Evolutionary conservation across 352 stramenopile genomes (phyloP).

Genomic region (Phytophthora colocasiae): DNA sequence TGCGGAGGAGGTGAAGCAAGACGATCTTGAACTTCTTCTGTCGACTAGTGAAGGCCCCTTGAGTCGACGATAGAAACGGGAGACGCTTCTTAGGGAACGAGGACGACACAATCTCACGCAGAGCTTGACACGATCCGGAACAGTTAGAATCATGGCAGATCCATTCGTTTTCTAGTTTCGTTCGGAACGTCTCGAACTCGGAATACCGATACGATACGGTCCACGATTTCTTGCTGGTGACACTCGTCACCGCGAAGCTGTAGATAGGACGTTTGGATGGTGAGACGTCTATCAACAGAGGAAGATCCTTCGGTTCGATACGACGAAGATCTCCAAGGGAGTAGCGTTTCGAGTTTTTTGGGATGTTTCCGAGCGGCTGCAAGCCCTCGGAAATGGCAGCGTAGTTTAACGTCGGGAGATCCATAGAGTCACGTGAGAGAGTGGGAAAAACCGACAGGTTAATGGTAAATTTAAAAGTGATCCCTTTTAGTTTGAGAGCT

Average conservation of each 20-base stretch:
- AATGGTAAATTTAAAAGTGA: too few species aligned
- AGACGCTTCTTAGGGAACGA: conserved; percentile 68
- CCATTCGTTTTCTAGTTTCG: conserved; percentile 47
- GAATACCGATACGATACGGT: conserved; percentile 63
- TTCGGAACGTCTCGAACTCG: conserved; percentile 57
- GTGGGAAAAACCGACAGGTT: too few species aligned
- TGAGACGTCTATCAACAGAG: conserved; percentile 48
- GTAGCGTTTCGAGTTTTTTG: neutral
- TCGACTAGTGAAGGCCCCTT: conserved; percentile 37
- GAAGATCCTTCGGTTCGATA: conserved; percentile 41
- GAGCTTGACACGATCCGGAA: conserved; percentile 59
- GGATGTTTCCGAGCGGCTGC: neutral
- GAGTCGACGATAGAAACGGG: conserved; percentile 35
- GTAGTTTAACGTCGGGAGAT: neutral
- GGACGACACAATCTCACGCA: conserved; percentile 55
- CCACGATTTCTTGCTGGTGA: conserved; percentile 54
- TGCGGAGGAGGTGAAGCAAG: conserved; percentile 60
- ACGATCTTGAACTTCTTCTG: conserved; percentile 61
- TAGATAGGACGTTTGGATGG: conserved; percentile 53
- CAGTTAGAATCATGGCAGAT: conserved; percentile 60
- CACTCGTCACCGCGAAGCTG: conserved; percentile 49
- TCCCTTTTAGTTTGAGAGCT: too few species aligned
- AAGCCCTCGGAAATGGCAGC: too few species aligned
- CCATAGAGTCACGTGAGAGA: neutral
- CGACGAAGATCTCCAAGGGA: conserved; percentile 42